Base-by-base conservation (phyloP, 1,139 yeast species). In the Sugiyamaella neomexicana region DNA sequence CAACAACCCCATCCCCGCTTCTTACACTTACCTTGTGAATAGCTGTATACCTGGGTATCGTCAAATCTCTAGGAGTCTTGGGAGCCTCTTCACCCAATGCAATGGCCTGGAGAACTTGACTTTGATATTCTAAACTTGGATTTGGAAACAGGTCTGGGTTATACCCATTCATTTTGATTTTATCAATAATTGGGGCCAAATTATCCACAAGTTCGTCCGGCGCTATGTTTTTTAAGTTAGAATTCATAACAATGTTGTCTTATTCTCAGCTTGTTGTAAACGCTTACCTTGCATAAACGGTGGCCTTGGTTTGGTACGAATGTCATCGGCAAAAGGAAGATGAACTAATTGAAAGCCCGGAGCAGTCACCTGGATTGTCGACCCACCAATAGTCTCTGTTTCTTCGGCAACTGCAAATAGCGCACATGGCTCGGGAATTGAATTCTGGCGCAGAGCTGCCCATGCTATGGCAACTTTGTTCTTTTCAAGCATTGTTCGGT, bases 61-160 rank as follows among this genome's bases (percentile, higher is more conserved):
- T 66, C 23, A 62, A 64, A 50, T 69, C 73, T 8, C 58, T 58
- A 0, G 65, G 76, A 1, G 66, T 72, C 2, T 68, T 70, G 1
- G 73, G 71, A 13, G 77, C 69, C 56, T 81, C 86, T 13, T 79
- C 78, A 60, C 86, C 91, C 47, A 90, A 71, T 15, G 89, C 76
- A 57, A 82, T 81, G 55, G 87, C 86, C 63, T 85, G 84, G 25
- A 89, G 69, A 0, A 83, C 73, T 57, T 80, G 78, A 68, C 82
- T 85, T 63, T 84, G 86, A 74, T 82, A 84, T 56, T 82, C 83
- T 43, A 90, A 69, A 1, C 79, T 72, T 0, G 96, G 96, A 65
- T 87, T 89, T 10, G 78, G 79, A 62, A 75, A 84, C 5, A 81
- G 78, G 6, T 69, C 66, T 0, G 95, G 90, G n/a, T 72, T 68